Evolutionary conservation across 2,329 filamentous ascomycete species (phyloP).

Genomic region (Mariannaea sp.): DNA sequence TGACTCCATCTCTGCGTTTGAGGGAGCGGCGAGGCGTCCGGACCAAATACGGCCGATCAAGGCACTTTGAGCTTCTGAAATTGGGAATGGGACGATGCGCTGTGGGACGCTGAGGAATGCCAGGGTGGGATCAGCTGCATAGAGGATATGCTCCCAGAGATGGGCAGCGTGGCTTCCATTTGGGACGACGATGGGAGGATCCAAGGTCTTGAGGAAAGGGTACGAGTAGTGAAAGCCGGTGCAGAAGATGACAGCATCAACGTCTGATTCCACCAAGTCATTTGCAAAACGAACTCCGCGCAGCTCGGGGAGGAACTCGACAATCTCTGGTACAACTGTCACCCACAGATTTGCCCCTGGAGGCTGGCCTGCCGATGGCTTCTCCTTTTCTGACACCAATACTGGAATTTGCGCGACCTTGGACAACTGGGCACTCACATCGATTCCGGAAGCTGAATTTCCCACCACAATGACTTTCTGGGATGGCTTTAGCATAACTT

Average conservation of each 20-base stretch:
- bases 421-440: slow-evolving; percentile 69
- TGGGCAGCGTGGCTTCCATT: slow-evolving; percentile 69
- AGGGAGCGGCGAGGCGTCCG: slow-evolving; percentile 62
- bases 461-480: slow-evolving; percentile 72
- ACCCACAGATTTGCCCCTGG: slow-evolving; percentile 39
- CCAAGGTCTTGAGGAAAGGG: slow-evolving; percentile 63
- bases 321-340: slow-evolving; percentile 51
- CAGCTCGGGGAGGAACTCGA: slow-evolving; percentile 50
- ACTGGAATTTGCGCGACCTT: slow-evolving; percentile 58
- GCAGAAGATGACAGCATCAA: slow-evolving; percentile 80
- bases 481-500: slow-evolving; percentile 37
- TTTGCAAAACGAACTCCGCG: slow-evolving; percentile 65
- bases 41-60: slow-evolving; percentile 70
- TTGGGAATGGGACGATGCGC: slow-evolving; percentile 72
- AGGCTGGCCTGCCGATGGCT: slow-evolving; percentile 31
- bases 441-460: slow-evolving; percentile 72
- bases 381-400: slow-evolving; percentile 56
- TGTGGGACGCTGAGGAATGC: slow-evolving; percentile 69
- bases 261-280: slow-evolving; percentile 62
- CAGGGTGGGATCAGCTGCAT: slow-evolving; percentile 66
- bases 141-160: slow-evolving; percentile 73
- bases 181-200: slow-evolving; percentile 58
- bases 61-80: slow-evolving; percentile 71
- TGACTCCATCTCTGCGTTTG: slow-evolving; percentile 57
- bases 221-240: slow-evolving; percentile 86